A percentile compares a stretch with the other conserved stretches of the same genome.
Conservation (phyloP, 2,329 filamentous ascomycete genomes). For the Metarhizium humberi region DNA sequence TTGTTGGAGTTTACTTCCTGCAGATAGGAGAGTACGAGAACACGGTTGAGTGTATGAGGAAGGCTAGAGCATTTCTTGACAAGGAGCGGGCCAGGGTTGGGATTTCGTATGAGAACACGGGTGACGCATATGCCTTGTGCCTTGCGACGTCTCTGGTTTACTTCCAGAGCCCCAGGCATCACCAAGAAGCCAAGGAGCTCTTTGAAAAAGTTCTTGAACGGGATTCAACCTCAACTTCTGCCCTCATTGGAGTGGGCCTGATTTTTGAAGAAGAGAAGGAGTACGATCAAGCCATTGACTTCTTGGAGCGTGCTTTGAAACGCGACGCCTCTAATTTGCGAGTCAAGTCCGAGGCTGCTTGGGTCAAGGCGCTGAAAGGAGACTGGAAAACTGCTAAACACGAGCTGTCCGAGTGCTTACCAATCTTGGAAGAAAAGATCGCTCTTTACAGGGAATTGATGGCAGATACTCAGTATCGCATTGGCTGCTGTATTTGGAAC, state of each 20-base stretch:
- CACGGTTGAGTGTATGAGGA: slow-evolving; percentile 69
- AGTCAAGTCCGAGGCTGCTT: slow-evolving; percentile 79
- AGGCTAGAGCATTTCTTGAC: slow-evolving; percentile 53
- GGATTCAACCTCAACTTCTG: slow-evolving; percentile 67
- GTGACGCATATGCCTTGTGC: slow-evolving; percentile 65
- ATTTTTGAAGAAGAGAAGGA: slow-evolving; percentile 93
- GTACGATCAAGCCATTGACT: slow-evolving; percentile 71
- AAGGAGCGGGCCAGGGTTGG: slow-evolving; percentile 59
- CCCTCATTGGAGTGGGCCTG: slow-evolving; percentile 80
- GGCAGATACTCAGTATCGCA: slow-evolving; percentile 75
- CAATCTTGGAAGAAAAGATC: slow-evolving; percentile 52
- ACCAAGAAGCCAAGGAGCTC: slow-evolving; percentile 75
- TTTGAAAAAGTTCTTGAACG: slow-evolving; percentile 75
- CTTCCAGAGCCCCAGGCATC: slow-evolving; percentile 82
- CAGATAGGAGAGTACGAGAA: slow-evolving; percentile 78
- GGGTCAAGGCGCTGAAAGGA: slow-evolving; percentile 80
- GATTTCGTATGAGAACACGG: slow-evolving; percentile 56
- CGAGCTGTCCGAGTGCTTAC: slow-evolving; percentile 62
- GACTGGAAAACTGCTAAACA: slow-evolving; percentile 59
- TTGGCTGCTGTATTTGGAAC: slow-evolving; percentile 83
- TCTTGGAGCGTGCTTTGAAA: slow-evolving; percentile 65
- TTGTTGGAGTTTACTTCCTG: slow-evolving; percentile 77
- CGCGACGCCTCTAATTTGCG: slow-evolving; percentile 67
- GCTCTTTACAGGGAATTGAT: slow-evolving; percentile 57
- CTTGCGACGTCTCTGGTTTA: slow-evolving; percentile 85